Conservation (phyloP, 257 asterid genomes). For the Schizonepeta tenuifolia region DNA sequence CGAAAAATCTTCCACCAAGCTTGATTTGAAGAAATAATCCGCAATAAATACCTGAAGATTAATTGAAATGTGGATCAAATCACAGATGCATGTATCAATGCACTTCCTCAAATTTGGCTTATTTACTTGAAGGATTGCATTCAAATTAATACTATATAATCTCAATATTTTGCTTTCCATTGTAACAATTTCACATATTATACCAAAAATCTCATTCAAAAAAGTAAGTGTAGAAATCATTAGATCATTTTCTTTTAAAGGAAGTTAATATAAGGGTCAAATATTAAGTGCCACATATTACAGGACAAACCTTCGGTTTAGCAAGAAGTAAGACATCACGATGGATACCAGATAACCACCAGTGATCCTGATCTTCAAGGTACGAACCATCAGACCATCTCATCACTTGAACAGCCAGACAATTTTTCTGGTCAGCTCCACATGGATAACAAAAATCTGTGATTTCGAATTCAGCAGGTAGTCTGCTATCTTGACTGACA, state of each 20-base stretch:
- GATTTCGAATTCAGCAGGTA: slow-evolving; percentile 98
- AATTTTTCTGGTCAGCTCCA: slow-evolving; percentile 73
- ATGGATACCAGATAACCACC: slow-evolving; percentile 99
- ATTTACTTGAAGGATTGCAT: slow-evolving; percentile 21
- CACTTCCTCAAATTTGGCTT: neutral
- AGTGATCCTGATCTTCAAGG: slow-evolving; percentile 99
- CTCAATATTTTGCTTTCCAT: neutral
- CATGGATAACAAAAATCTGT: slow-evolving; percentile 80
- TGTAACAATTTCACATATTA: neutral
- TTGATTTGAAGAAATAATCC: slow-evolving; percentile 89
- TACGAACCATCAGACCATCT: slow-evolving; percentile 98
- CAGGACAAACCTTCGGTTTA: slow-evolving; percentile 80
- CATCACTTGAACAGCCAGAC: slow-evolving; percentile 94
- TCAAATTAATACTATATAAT: neutral
- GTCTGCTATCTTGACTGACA: slow-evolving; percentile 93
- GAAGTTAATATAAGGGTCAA: neutral
- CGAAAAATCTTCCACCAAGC: slow-evolving; percentile 72
- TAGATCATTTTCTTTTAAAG: neutral
- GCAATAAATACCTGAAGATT: slow-evolving; percentile 81
- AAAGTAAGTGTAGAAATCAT: slow-evolving; percentile 26
- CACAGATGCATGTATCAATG: neutral
- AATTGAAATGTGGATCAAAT: slow-evolving; percentile 32
- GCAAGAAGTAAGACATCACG: slow-evolving; percentile 91
- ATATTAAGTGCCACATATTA: neutral
- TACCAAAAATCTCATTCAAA: slow-evolving; percentile 8